phyloP scores from a whole-genome alignment of 2,329 filamentous ascomycete genomes.

The Hypoxylon sp. region DNA sequence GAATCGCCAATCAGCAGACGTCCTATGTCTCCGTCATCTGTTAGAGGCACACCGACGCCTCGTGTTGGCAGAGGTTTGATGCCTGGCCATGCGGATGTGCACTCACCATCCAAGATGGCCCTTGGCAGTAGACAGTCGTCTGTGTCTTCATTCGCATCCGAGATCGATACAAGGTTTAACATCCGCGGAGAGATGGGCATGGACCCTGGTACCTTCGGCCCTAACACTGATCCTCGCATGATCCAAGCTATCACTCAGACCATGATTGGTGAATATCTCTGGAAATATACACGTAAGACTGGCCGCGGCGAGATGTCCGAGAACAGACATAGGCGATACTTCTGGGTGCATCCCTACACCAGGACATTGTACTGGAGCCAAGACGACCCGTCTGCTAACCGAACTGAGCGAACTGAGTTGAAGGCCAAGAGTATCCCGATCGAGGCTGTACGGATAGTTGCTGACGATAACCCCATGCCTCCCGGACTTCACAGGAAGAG shows the following conservation, averaged over 20 bases:
- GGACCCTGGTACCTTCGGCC: constrained; percentile 66
- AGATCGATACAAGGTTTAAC: constrained; percentile 91
- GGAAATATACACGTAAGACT: constrained; percentile 97
- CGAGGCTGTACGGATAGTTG: constrained; percentile 89
- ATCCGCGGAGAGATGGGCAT: constrained; percentile 68
- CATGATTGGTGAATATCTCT: constrained; percentile 98
- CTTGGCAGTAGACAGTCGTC: constrained; percentile 75
- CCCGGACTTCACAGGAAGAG: constrained; percentile 95
- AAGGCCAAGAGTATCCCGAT: constrained; percentile 90
- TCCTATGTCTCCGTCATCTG: constrained; percentile 55
- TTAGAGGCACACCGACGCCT: constrained; percentile 67
- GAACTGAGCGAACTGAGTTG: constrained; percentile 80
- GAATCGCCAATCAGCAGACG: constrained; percentile 66
- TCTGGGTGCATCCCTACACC: constrained; percentile 99
- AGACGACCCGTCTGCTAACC: constrained; percentile 79
- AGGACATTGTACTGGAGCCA: constrained; percentile 97
- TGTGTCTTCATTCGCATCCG: constrained; percentile 93
- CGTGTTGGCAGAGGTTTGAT: constrained; percentile 54
- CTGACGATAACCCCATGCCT: constrained; percentile 93
- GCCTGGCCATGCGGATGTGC: constrained; percentile 56
- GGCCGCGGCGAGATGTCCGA: constrained; percentile 89
- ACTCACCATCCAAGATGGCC: constrained; percentile 57
- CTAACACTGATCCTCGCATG: constrained; percentile 91
- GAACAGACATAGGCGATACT: constrained; percentile 92
- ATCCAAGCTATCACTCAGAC: constrained; percentile 99